Evolutionary conservation across 148 eudicot species (phyloP).

Genomic region (Spergularia bocconei): DNA sequence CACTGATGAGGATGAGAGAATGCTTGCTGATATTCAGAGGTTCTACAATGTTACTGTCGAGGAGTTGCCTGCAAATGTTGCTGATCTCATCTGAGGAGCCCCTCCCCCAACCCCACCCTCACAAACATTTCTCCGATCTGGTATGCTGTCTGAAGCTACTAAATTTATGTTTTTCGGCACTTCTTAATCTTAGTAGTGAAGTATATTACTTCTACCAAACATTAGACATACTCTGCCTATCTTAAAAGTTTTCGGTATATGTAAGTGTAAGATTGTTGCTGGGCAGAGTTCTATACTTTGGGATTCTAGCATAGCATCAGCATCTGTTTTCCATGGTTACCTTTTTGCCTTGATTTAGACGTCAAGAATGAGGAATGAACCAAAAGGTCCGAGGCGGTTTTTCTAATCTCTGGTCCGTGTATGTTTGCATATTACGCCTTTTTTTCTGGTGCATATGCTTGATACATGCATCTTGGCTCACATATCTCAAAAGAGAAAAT

Average conservation of each 20-base stretch:
- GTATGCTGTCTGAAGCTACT: too few species aligned
- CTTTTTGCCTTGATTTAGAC: background rate
- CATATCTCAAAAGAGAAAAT: too few species aligned
- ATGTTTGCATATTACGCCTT: too few species aligned
- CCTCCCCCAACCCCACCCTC: too few species aligned
- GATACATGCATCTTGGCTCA: too few species aligned
- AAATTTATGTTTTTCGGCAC: too few species aligned
- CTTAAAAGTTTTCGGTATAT: background rate
- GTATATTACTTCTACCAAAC: background rate
- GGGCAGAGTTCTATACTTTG: too few species aligned
- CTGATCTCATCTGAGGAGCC: constrained; percentile 36
- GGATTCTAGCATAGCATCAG: too few species aligned
- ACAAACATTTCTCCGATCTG: too few species aligned
- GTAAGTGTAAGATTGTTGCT: background rate
- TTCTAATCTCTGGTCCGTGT: too few species aligned
- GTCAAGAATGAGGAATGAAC: constrained; percentile 9
- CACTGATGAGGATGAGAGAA: constrained; percentile 39
- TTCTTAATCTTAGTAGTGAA: background rate
- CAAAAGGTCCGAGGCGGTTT: background rate
- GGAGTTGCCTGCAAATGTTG: constrained; percentile 48
- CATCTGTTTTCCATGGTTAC: background rate
- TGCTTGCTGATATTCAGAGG: constrained; percentile 49
- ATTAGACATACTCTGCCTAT: constrained; percentile 12
- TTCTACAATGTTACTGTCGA: constrained; percentile 44
- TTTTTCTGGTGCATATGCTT: too few species aligned